Percentiles rank a stretch among this genome's conserved stretches.
phyloP scores from a whole-genome alignment of 345 rosid species.

The Citrus australasica region DNA sequence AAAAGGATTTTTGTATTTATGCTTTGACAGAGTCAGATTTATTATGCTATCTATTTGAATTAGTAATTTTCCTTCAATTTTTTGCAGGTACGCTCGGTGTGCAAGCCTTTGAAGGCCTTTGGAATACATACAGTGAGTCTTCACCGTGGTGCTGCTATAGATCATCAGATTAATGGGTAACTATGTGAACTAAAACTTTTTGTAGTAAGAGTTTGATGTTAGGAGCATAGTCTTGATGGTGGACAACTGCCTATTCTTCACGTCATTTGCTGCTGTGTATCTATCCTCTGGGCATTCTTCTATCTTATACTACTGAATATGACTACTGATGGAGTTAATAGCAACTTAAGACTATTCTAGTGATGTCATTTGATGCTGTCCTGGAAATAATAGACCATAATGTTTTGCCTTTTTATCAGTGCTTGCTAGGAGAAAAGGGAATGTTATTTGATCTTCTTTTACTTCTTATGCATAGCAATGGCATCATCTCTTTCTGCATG shows the following conservation, averaged over 20 bases:
- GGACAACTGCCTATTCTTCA: background rate
- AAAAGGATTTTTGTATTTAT: background rate
- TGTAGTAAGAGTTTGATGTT: background rate
- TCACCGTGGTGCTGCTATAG: constrained; percentile 67
- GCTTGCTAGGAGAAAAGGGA: background rate
- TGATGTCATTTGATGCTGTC: background rate
- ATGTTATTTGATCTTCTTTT: background rate
- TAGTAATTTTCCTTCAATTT: constrained; percentile 9
- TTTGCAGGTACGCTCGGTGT: constrained; percentile 65
- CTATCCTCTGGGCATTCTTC: background rate
- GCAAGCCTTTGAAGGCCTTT: constrained; percentile 77
- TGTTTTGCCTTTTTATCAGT: background rate
- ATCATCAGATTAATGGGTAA: constrained; percentile 88
- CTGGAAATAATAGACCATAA: background rate
- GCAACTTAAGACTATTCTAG: background rate
- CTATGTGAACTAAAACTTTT: background rate
- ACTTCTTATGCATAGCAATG: background rate
- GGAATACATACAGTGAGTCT: constrained; percentile 89
- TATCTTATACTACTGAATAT: background rate
- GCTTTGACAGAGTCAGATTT: background rate
- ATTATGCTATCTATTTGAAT: background rate
- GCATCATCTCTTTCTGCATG: background rate
- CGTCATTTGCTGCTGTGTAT: background rate
- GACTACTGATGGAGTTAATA: background rate
- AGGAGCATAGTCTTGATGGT: background rate